Percentiles rank a stretch among this genome's conserved stretches.
Conservation (phyloP, 2,329 filamentous ascomycete genomes). For the Diaporthe ilicicola region DNA sequence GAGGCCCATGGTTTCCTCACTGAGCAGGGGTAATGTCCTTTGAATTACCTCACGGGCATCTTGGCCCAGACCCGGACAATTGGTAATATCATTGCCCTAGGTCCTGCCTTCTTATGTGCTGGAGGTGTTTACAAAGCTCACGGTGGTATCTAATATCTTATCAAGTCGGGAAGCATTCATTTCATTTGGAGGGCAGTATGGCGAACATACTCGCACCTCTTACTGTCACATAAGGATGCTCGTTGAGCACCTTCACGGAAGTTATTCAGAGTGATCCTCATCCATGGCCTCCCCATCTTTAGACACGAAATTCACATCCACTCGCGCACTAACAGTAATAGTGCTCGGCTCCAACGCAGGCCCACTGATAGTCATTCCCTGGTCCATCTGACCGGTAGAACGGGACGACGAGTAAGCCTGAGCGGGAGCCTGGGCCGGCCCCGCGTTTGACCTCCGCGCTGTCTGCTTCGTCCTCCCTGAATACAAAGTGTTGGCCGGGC, state of each 20-base stretch:
- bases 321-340: conserved; percentile 32
- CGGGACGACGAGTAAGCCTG: background rate
- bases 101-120: too few relatives aligned
- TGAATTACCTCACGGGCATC: too few relatives aligned
- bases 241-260: too few relatives aligned
- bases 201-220: too few relatives aligned
- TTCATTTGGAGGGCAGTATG: too few relatives aligned
- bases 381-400: background rate
- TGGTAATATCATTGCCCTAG: too few relatives aligned
- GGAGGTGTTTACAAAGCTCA: too few relatives aligned
- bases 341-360: conserved; percentile 34
- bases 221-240: too few relatives aligned
- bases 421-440: background rate
- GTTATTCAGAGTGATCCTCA: background rate
- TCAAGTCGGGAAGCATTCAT: too few relatives aligned
- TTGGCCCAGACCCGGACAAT: too few relatives aligned
- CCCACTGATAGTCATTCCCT: conserved; percentile 12
- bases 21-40: too few relatives aligned
- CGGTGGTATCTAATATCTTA: too few relatives aligned
- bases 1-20: background rate
- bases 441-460: background rate
- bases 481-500: background rate
- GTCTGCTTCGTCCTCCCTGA: background rate
- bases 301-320: conserved; percentile 35
- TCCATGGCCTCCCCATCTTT: conserved; percentile 13